These are phyloP conservation scores for Dipodascus geniculatus DNA, from an alignment of 805 yeast species.

Conservation along the genomic window DNA sequence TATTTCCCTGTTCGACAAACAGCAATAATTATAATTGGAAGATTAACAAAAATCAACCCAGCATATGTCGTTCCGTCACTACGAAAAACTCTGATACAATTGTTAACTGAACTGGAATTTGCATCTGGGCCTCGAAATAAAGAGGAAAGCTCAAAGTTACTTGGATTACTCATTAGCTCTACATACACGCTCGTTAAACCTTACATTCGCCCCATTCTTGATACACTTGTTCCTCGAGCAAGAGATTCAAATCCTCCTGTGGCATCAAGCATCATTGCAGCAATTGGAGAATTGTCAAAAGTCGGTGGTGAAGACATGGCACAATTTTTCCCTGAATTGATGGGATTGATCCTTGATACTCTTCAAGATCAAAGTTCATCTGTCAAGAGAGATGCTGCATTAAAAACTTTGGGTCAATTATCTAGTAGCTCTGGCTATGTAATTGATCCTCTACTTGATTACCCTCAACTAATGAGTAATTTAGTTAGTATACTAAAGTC, in stretches of 20 bases:
- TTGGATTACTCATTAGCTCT: slow-evolving; percentile 62
- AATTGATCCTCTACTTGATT: slow-evolving; percentile 81
- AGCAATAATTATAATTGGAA: slow-evolving; percentile 69
- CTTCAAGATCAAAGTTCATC: slow-evolving; percentile 90
- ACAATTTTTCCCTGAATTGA: slow-evolving; percentile 58
- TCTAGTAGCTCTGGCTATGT: slow-evolving; percentile 91
- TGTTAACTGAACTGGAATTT: slow-evolving; percentile 74
- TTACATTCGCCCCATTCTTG: slow-evolving; percentile 82
- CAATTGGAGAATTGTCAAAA: slow-evolving; percentile 78
- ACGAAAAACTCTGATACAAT: slow-evolving; percentile 74
- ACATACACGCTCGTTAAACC: slow-evolving; percentile 81
- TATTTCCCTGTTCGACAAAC: slow-evolving; percentile 69
- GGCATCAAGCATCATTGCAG: slow-evolving; percentile 72
- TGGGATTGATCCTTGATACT: slow-evolving; percentile 81
- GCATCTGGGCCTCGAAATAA: slow-evolving; percentile 64
- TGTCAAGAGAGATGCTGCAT: slow-evolving; percentile 77
- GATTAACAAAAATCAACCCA: slow-evolving; percentile 78
- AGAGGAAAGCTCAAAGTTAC: slow-evolving; percentile 74
- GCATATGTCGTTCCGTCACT: slow-evolving; percentile 92
- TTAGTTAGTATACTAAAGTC: slow-evolving; percentile 71
- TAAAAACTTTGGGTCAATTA: slow-evolving; percentile 76
- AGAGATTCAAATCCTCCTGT: slow-evolving; percentile 66
- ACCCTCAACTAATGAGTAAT: slow-evolving; percentile 79
- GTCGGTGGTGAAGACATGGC: slow-evolving; percentile 81
- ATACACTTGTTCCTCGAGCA: slow-evolving; percentile 67